These are phyloP conservation scores for Hericium alpestre DNA, from an alignment of 768 basidiomycete genomes.

Conservation along the genomic window DNA sequence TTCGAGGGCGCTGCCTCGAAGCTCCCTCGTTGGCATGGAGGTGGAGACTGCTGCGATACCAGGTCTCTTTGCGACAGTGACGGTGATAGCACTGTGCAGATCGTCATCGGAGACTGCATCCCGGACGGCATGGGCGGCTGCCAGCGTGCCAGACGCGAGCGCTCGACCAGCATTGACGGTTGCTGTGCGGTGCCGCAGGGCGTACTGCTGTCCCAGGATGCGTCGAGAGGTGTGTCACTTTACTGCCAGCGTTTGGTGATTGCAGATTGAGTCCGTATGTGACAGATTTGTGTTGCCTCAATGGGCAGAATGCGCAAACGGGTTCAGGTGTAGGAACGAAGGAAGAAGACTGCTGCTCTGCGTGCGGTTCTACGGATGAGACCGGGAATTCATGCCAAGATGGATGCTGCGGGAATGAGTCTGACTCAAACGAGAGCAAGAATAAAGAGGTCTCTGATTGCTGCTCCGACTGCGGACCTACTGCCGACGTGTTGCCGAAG, in stretches of 20 bases:
- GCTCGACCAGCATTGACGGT: neutral
- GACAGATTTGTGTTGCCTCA: neutral
- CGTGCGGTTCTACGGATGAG: no score
- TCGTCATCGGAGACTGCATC: conserved; percentile 4
- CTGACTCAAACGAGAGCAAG: neutral
- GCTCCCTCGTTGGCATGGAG: no score
- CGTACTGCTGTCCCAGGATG: neutral
- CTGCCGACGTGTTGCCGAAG: no score
- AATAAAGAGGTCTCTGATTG: neutral
- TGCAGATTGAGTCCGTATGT: neutral
- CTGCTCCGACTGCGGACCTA: neutral
- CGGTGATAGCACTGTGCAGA: neutral
- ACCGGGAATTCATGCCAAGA: neutral
- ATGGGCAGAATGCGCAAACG: no score
- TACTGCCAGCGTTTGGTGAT: neutral
- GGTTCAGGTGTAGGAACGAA: no score
- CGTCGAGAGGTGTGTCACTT: neutral
- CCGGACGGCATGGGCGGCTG: conserved; percentile 5
- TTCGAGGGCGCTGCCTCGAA: no score
- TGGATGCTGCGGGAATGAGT: neutral
- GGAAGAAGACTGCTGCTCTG: no score
- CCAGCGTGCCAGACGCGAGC: neutral
- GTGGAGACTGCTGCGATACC: no score
- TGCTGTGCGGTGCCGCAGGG: neutral
- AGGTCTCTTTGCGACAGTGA: neutral